Evolutionary conservation across 345 rosid genomes (phyloP).

Genomic region (Lumnitzera littorea): DNA sequence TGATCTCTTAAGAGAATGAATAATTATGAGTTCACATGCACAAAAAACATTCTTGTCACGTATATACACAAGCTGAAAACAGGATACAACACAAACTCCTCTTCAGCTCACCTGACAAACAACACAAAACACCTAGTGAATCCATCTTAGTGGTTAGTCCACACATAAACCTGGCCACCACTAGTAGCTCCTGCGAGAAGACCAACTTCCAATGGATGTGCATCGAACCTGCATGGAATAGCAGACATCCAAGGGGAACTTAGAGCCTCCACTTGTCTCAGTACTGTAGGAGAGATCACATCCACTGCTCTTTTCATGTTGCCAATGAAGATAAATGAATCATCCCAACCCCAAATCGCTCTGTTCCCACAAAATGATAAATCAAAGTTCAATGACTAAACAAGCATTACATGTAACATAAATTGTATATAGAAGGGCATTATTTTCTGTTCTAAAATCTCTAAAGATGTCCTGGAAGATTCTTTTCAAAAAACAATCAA

Average conservation of each 20-base stretch:
- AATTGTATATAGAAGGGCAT: too few relatives aligned
- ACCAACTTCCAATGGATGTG: constrained; percentile 62
- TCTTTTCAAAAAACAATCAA: too few relatives aligned
- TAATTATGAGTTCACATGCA: too few relatives aligned
- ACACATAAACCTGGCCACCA: constrained; percentile 67
- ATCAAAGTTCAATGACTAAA: neutral
- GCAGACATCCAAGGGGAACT: constrained; percentile 37
- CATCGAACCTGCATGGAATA: constrained; percentile 64
- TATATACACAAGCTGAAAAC: too few relatives aligned
- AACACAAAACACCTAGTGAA: neutral
- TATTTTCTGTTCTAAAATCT: too few relatives aligned
- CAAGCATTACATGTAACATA: neutral
- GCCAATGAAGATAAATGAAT: constrained; percentile 55
- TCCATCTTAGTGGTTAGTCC: constrained; percentile 30
- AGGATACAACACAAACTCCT: too few relatives aligned
- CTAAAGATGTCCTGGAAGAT: too few relatives aligned
- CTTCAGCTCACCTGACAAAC: too few relatives aligned
- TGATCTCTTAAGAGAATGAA: too few relatives aligned
- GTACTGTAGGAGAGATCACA: constrained; percentile 38
- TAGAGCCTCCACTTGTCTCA: constrained; percentile 31
- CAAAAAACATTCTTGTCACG: too few relatives aligned
- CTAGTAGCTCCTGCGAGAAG: constrained; percentile 62
- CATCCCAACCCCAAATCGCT: constrained; percentile 95
- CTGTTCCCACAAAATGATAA: constrained; percentile 20
- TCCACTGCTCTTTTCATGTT: constrained; percentile 55